These are phyloP conservation scores for Floccularia luteovirens DNA, from an alignment of 768 basidiomycete genomes.

Conservation along the genomic window DNA sequence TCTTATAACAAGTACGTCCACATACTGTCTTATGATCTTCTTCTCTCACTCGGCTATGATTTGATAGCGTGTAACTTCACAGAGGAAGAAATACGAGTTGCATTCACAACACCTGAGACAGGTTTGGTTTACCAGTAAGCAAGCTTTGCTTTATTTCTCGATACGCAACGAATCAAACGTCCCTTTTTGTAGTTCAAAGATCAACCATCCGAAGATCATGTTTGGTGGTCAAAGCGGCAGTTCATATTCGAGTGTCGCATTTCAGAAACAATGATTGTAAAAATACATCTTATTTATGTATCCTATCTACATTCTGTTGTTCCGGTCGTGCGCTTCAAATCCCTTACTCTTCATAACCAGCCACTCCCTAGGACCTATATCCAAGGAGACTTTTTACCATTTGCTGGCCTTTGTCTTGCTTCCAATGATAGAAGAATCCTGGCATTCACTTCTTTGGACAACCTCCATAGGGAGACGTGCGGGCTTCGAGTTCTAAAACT, in stretches of 20 bases:
- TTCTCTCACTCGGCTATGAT: neutral
- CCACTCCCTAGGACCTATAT: too few species aligned
- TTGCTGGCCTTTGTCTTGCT: too few species aligned
- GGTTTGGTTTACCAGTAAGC: constrained; percentile 61
- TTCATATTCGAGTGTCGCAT: constrained; percentile 63
- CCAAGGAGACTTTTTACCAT: too few species aligned
- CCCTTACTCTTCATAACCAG: too few species aligned
- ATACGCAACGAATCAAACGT: constrained; percentile 1
- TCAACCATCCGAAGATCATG: constrained; percentile 63
- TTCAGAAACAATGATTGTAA: too few species aligned
- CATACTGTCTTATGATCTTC: neutral
- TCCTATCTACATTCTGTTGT: too few species aligned
- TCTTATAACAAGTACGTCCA: constrained; percentile 65
- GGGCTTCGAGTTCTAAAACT: too few species aligned
- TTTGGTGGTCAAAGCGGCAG: constrained; percentile 79
- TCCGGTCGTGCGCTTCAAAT: too few species aligned
- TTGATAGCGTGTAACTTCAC: constrained; percentile 77
- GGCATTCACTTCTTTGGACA: too few species aligned
- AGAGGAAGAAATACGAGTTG: constrained; percentile 57
- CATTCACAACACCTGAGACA: constrained; percentile 39
- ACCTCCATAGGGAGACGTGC: too few species aligned
- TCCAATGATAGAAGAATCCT: too few species aligned
- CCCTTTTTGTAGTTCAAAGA: constrained; percentile 45
- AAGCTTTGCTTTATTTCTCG: neutral
- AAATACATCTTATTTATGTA: too few species aligned